phyloP scores from a whole-genome alignment of 805 yeast species.

The Yarrowia porcina region DNA sequence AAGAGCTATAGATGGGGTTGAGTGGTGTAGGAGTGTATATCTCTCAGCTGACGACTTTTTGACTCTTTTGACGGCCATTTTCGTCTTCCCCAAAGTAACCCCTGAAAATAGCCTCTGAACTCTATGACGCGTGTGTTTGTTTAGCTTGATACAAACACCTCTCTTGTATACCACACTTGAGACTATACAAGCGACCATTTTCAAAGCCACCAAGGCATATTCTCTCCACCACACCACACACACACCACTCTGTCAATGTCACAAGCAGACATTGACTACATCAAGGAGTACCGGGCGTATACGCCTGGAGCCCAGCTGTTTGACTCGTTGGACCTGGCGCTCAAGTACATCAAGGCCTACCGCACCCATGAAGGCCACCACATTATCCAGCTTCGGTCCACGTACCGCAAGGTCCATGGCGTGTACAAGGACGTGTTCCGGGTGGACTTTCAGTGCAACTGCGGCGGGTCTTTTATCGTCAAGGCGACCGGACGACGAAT shows the following conservation, averaged over 20 bases:
- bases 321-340: conserved; percentile 5
- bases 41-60: too few species aligned
- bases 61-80: too few species aligned
- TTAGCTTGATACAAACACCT: neutral
- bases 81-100: too few species aligned
- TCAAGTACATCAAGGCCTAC: conserved; percentile 19
- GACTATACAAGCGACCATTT: neutral
- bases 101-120: conserved; percentile 24
- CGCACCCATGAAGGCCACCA: conserved; percentile 24
- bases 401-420: conserved; percentile 23
- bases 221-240: too few species aligned
- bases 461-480: conserved; percentile 23
- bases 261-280: conserved; percentile 26
- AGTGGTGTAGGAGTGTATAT: too few species aligned
- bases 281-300: conserved; percentile 21
- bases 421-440: conserved; percentile 25
- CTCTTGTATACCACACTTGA: neutral
- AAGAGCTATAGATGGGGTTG: too few species aligned
- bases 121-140: conserved; percentile 25
- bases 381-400: conserved; percentile 23
- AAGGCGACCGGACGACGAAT: conserved; percentile 12
- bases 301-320: conserved; percentile 20
- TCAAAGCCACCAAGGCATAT: neutral
- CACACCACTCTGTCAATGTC: neutral
- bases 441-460: conserved; percentile 25